phyloP scores from a whole-genome alignment of 352 stramenopile genomes.

The Thraustochytrium sp. region DNA sequence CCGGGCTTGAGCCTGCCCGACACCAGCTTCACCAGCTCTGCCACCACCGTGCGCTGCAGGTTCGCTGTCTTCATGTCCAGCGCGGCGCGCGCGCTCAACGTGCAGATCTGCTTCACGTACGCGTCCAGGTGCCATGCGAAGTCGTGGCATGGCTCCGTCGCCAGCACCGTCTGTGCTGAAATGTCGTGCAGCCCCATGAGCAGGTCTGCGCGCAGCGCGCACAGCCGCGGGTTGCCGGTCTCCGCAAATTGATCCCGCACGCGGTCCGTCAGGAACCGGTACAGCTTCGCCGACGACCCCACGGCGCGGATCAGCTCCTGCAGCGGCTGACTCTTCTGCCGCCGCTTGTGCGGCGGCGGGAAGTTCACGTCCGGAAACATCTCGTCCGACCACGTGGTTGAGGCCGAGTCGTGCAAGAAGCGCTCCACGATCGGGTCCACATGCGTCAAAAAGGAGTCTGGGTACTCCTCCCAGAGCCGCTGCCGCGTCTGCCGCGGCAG shows the following conservation, averaged over 20 bases:
- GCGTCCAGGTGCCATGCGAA: conserved; percentile 36
- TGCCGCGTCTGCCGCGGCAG: background rate
- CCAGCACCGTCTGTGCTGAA: background rate
- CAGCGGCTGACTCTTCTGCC: conserved; percentile 1
- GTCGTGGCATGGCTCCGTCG: conserved; percentile 19
- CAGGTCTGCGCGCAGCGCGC: conserved; percentile 20
- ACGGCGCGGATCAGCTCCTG: background rate
- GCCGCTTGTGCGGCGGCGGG: conserved; percentile 21
- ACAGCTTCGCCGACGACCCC: conserved; percentile 13
- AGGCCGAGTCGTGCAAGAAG: background rate
- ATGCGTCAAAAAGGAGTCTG: conserved; percentile 5
- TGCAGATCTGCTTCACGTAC: conserved; percentile 5
- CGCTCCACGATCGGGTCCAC: background rate
- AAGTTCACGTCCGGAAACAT: conserved; percentile 14
- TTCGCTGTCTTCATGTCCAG: conserved; percentile 19
- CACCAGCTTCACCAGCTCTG: conserved; percentile 18
- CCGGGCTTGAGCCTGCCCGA: background rate
- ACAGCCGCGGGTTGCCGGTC: background rate
- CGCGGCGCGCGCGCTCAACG: background rate
- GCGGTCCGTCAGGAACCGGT: background rate
- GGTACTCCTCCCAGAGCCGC: conserved; percentile 25
- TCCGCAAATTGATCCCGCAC: conserved; percentile 22
- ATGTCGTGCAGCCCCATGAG: conserved; percentile 40
- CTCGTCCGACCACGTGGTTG: conserved; percentile 15
- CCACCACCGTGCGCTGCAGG: background rate